A percentile compares a stretch with the other conserved stretches of the same genome.
These are phyloP conservation scores for Suillus spraguei DNA, from an alignment of 768 basidiomycete species.

Conservation along the genomic window DNA sequence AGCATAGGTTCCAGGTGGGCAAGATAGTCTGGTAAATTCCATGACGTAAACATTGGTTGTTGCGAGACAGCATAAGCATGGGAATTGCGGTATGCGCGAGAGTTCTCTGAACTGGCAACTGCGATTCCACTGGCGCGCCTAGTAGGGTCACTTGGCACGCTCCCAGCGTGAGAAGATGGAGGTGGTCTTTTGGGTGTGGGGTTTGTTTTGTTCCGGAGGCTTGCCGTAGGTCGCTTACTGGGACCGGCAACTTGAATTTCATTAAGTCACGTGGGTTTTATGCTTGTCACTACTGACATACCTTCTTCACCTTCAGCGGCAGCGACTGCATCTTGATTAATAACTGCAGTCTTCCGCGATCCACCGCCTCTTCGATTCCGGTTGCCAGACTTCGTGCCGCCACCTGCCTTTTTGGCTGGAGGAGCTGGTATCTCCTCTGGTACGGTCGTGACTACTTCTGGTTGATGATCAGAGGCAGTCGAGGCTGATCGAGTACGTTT, in stretches of 20 bases:
- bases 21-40: slow-evolving; percentile 93
- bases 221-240: slow-evolving; percentile 41
- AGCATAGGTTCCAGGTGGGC: slow-evolving; percentile 84
- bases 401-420: slow-evolving; percentile 27
- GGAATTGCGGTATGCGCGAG: slow-evolving; percentile 75
- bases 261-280: slow-evolving; percentile 40
- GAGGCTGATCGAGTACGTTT: slow-evolving; percentile 82
- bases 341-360: slow-evolving; percentile 27
- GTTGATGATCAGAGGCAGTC: slow-evolving; percentile 60
- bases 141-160: slow-evolving; percentile 44
- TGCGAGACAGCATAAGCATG: slow-evolving; percentile 81
- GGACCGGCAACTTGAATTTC: slow-evolving; percentile 33
- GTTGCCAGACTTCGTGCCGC: slow-evolving; percentile 26
- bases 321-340: slow-evolving; percentile 25
- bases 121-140: slow-evolving; percentile 42
- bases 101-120: slow-evolving; percentile 45
- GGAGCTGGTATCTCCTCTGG: slow-evolving; percentile 43
- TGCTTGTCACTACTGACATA: slow-evolving; percentile 34
- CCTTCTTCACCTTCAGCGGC: slow-evolving; percentile 65
- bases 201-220: slow-evolving; percentile 38
- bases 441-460: slow-evolving; percentile 39
- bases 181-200: slow-evolving; percentile 35
- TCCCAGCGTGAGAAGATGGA: slow-evolving; percentile 33
- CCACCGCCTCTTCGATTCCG: slow-evolving; percentile 35
- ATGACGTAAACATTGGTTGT: slow-evolving; percentile 79